Evolutionary conservation across 2,329 filamentous ascomycete species (phyloP).

Genomic region (Cladophialophora yegresii): DNA sequence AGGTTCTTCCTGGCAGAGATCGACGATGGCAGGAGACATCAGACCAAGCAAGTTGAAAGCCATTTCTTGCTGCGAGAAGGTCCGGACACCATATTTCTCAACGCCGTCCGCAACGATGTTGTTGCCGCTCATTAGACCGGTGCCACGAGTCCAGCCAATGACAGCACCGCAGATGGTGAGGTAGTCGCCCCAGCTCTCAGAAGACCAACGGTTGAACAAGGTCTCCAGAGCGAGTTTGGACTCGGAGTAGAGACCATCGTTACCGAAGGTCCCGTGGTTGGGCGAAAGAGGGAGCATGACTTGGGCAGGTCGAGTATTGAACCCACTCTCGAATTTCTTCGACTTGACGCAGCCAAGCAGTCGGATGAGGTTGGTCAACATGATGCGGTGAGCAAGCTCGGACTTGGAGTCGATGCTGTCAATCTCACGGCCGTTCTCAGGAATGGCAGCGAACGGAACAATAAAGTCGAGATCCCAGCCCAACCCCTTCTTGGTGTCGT

Average conservation of each 20-base stretch:
- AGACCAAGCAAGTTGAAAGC: constrained; percentile 96
- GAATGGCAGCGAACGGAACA: constrained; percentile 94
- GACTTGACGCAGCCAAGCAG: constrained; percentile 87
- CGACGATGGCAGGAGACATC: constrained; percentile 90
- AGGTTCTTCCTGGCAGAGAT: constrained; percentile 92
- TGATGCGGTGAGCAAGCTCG: constrained; percentile 96
- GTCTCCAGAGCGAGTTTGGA: constrained; percentile 97
- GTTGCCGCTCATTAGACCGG: constrained; percentile 96
- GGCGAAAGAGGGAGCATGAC: constrained; percentile 94
- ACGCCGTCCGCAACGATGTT: constrained; percentile 97
- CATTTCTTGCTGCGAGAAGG: constrained; percentile 99
- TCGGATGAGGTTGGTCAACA: constrained; percentile 94
- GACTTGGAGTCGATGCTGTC: constrained; percentile 96
- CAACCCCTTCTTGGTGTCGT: constrained; percentile 91
- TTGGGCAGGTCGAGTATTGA: constrained; percentile 93
- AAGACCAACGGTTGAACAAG: constrained; percentile 97
- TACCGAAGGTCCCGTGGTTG: constrained; percentile 98
- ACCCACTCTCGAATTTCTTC: constrained; percentile 83
- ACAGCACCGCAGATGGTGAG: constrained; percentile 97
- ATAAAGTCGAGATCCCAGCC: constrained; percentile 98
- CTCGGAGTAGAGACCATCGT: constrained; percentile 96
- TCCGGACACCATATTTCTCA: constrained; percentile 93
- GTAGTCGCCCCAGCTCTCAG: constrained; percentile 95
- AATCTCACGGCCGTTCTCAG: constrained; percentile 96
- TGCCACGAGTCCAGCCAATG: constrained; percentile 98